A percentile compares a stretch with the other conserved stretches of the same genome.
phyloP scores from a whole-genome alignment of 306 rosid genomes.

The Sechiopsis laciniata region DNA sequence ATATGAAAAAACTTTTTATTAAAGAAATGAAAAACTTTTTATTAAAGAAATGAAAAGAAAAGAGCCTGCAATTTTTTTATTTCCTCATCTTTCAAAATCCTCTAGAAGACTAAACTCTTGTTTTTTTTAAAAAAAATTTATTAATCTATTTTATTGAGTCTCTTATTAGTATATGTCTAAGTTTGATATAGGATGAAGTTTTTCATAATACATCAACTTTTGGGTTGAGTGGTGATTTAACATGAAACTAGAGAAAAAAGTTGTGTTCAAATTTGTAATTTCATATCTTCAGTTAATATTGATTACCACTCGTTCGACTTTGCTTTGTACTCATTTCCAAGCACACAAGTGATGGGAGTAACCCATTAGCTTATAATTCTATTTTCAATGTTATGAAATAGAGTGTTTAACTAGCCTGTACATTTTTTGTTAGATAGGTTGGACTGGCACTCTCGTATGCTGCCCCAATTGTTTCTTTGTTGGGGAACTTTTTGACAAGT shows the following conservation, averaged over 20 bases:
- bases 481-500: slow-evolving; percentile 82
- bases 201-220: not conserved
- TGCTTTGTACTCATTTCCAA: not conserved
- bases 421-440: slow-evolving; percentile 44
- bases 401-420: not conserved
- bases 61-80: no score
- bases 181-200: not conserved
- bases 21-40: no score
- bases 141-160: not conserved
- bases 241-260: not conserved
- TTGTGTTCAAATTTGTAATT: not conserved
- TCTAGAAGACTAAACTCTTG: not conserved
- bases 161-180: not conserved
- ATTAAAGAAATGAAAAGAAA: no score
- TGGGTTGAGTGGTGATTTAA: not conserved
- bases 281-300: not conserved
- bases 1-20: no score
- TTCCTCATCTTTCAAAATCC: no score
- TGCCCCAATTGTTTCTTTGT: slow-evolving; percentile 73
- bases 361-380: not conserved
- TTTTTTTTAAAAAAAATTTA: no score
- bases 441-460: slow-evolving; percentile 94
- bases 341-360: not conserved
- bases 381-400: slow-evolving; percentile 13
- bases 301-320: not conserved